phyloP scores from a whole-genome alignment of 2,329 filamentous ascomycete species.

The Exophiala phaeomuriformis region DNA sequence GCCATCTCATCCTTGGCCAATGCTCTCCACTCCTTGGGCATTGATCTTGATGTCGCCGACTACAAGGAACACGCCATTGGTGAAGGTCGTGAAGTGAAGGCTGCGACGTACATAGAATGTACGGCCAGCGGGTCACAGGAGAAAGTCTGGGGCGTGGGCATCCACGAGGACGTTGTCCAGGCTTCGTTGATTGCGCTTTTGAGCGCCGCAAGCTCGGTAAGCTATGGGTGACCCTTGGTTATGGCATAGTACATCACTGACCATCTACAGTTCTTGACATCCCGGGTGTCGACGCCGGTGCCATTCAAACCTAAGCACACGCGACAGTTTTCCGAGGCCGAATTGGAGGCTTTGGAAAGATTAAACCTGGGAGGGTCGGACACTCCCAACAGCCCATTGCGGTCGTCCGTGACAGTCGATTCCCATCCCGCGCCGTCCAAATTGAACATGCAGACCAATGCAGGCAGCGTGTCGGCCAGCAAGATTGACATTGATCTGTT shows the following conservation, averaged over 20 bases:
- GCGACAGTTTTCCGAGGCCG: slow-evolving; percentile 43
- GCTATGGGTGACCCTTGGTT: slow-evolving; percentile 33
- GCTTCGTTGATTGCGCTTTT: slow-evolving; percentile 79
- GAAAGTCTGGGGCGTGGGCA: slow-evolving; percentile 82
- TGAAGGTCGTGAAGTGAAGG: slow-evolving; percentile 71
- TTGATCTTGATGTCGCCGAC: slow-evolving; percentile 83
- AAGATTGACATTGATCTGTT: slow-evolving; percentile 35
- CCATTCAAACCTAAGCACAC: slow-evolving; percentile 53
- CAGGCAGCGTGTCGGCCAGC: slow-evolving; percentile 15
- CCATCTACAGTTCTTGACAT: slow-evolving; percentile 59
- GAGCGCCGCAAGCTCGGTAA: slow-evolving; percentile 77
- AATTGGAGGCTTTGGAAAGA: slow-evolving; percentile 39
- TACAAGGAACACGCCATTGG: slow-evolving; percentile 97
- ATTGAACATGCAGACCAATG: slow-evolving; percentile 27
- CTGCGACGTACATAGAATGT: slow-evolving; percentile 93
- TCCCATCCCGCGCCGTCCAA: slow-evolving; percentile 23
- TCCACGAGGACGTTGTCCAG: slow-evolving; percentile 88
- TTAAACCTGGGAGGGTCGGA: slow-evolving; percentile 28
- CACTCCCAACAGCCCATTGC: slow-evolving; percentile 17
- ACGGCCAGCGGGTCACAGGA: slow-evolving; percentile 58
- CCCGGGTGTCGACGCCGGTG: slow-evolving; percentile 61
- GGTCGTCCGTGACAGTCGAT: slow-evolving; percentile 23
- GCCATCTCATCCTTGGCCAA: slow-evolving; percentile 83
- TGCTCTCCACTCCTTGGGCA: slow-evolving; percentile 68
- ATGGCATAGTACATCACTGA: slow-evolving; percentile 8